Evolutionary conservation across 1,139 yeast species (phyloP), one percentile per base, ranked within the genome.

Genomic region (Protomyces inouyei): DNA sequence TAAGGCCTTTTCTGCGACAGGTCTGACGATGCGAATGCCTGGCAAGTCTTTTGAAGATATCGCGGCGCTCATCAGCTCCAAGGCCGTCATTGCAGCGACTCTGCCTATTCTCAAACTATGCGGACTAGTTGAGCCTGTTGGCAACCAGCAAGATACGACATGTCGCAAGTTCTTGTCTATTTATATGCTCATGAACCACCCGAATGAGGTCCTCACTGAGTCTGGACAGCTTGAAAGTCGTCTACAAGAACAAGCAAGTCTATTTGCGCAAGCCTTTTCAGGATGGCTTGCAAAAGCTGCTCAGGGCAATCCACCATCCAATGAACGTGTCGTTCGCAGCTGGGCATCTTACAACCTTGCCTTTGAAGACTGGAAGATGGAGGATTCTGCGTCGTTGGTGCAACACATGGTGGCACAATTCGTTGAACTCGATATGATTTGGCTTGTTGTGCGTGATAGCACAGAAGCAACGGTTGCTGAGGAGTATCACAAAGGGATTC

Each of bases 361-460:
- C 6, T 60, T 60, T 53, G 16, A 55, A 8, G 36, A 36, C 38
- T 60, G 64, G 64, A 60, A 60, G 55, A 53, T 6, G 23, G 55
- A 43, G 32, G 64, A 60, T 18, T 54, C 59, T 10, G 64, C 59
- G 12, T 32, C 40, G 9, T 18, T 60, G 52, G 43, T 60, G 32
- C 57, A 60, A 12, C 38, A 23, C 38, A 60, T 60, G 64, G 38
- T 55, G n/a, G 64, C 64, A 9, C 64, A 60, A 51, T 60, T 52
- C 25, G 55, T 53, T n/a, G 64, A 60, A 32, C 64, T 60, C 54
- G 59, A 54, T 21, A 52, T 54, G 52, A 60, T 60, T 37, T 60
- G 55, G 48, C 59, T 43, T 25, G 54, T 46, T 6, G 59, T 60
- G 32, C 52, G 52, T 48, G 36, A 23, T n/a, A 57, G 46, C 40